phyloP scores from a whole-genome alignment of 164 flowering plant species.

The Chimonanthus praecox region DNA sequence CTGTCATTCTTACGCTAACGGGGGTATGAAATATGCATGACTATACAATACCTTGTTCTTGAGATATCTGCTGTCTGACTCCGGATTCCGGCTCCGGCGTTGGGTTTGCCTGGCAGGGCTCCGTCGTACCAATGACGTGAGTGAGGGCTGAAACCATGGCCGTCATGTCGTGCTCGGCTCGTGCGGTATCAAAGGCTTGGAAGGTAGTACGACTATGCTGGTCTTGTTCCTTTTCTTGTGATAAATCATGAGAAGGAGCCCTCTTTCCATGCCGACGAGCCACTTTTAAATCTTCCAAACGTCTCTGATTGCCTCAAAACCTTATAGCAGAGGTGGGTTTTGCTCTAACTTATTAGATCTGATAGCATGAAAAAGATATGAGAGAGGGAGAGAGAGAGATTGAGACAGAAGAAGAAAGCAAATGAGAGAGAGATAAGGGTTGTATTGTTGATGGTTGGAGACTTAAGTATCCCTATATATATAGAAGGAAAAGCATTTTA shows the following conservation, averaged over 20 bases:
- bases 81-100: background rate
- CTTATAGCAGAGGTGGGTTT: background rate
- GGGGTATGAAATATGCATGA: too few relatives aligned
- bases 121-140: slow-evolving; percentile 41
- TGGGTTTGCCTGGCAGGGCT: slow-evolving; percentile 6
- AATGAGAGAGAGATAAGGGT: background rate
- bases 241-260: slow-evolving; percentile 22
- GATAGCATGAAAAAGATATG: background rate
- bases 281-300: background rate
- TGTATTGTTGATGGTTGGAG: background rate
- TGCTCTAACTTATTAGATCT: background rate
- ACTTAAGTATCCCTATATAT: too few relatives aligned
- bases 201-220: slow-evolving; percentile 8
- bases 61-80: background rate
- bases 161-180: slow-evolving; percentile 54
- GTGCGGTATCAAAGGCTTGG: slow-evolving; percentile 20
- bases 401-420: background rate
- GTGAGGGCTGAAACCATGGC: slow-evolving; percentile 63
- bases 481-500: background rate
- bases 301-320: background rate
- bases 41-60: slow-evolving; percentile 30
- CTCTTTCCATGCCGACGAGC: slow-evolving; percentile 14
- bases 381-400: background rate
- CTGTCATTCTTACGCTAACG: too few relatives aligned
- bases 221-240: slow-evolving; percentile 32